A percentile compares a stretch with the other conserved stretches of the same genome.
These are phyloP conservation scores for Mortierella claussenii DNA, from an alignment of 192 early-diverging fungal species.

Conservation along the genomic window DNA sequence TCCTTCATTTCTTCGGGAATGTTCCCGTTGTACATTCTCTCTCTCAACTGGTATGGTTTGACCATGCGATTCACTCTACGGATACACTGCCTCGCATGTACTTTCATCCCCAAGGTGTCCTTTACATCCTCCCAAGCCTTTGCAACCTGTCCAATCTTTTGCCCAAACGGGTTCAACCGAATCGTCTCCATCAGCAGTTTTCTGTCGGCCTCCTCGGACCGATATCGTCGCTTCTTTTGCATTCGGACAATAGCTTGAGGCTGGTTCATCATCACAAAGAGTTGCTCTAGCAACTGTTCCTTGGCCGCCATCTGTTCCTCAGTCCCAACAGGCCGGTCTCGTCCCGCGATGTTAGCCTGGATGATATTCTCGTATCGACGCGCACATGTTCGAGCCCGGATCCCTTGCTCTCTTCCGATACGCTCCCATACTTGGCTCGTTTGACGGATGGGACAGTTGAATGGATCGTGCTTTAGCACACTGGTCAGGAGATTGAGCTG, in stretches of 20 bases:
- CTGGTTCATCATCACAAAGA: constrained; percentile 50
- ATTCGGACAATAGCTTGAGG: constrained; percentile 44
- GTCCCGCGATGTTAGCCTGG: constrained; percentile 39
- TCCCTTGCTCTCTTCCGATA: constrained; percentile 39
- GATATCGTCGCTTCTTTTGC: constrained; percentile 49
- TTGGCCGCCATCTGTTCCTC: constrained; percentile 41
- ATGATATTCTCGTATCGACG: constrained; percentile 49
- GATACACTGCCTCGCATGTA: constrained; percentile 45
- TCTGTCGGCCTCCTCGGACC: constrained; percentile 41
- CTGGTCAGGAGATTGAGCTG: constrained; percentile 28
- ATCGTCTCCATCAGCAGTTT: constrained; percentile 34
- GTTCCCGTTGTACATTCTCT: constrained; percentile 45
- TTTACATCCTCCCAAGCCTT: constrained; percentile 50
- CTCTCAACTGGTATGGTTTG: constrained; percentile 34
- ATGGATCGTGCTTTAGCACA: constrained; percentile 43
- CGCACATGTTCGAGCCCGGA: constrained; percentile 41
- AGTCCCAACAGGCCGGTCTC: constrained; percentile 24
- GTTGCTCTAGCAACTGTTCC: constrained; percentile 31
- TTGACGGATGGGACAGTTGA: constrained; percentile 45
- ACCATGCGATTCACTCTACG: constrained; percentile 47
- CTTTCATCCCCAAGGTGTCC: constrained; percentile 44
- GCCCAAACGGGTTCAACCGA: constrained; percentile 41
- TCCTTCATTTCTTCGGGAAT: constrained; percentile 45
- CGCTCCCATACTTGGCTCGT: constrained; percentile 49
- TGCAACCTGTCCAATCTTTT: constrained; percentile 45